Base-by-base conservation (phyloP, 148 eudicot genomes). In the Diospyros lotus region DNA sequence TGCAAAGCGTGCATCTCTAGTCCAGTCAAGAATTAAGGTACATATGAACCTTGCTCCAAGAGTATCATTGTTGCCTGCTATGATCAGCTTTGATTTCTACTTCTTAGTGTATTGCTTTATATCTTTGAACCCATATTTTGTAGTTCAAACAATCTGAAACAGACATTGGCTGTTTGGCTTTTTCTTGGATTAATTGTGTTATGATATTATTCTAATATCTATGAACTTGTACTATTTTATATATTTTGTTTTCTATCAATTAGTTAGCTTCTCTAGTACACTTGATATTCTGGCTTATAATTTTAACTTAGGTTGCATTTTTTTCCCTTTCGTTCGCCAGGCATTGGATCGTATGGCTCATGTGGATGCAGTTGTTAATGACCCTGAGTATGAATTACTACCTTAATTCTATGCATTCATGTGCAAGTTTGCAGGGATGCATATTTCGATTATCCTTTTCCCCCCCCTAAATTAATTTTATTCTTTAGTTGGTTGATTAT, bases 1-100 rank as follows among this genome's bases (percentile, higher is more conserved):
- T 82, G 99, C 99, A 59, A 96, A 96, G 89, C 98, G 99, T 77
- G 99, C 99, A 52, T 93, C 99, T 59, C 99, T 96, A 78, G 99
- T 96, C 76, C 99, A 96, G 81, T 96, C 99, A 64, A 89, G 99
- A 85, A 96, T 96, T 76, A 96, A 96, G 96, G 99, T 96, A 78
- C 74, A 62, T 53, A 52, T 68, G 72, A 18, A 68, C 75, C 58
- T 39, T 63, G 66, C 17, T 51, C 14, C 14, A 10, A 58, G 11
- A 18, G 64, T 52, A 6, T 4, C 42, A 11, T 53, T 79, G 68
- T 62, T 3, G 3, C 64, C 75, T 62, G 69, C 45, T 77, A 60
- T 5, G 18, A 11, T 58, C 46, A 50, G 43, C 45, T 73, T n/a
- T 45, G 65, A 18, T 44, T 64, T 75, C 53, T 66, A 28, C 28